These are phyloP conservation scores for Penicillium sp. DNA, from an alignment of 2,329 filamentous ascomycete species.

Conservation along the genomic window DNA sequence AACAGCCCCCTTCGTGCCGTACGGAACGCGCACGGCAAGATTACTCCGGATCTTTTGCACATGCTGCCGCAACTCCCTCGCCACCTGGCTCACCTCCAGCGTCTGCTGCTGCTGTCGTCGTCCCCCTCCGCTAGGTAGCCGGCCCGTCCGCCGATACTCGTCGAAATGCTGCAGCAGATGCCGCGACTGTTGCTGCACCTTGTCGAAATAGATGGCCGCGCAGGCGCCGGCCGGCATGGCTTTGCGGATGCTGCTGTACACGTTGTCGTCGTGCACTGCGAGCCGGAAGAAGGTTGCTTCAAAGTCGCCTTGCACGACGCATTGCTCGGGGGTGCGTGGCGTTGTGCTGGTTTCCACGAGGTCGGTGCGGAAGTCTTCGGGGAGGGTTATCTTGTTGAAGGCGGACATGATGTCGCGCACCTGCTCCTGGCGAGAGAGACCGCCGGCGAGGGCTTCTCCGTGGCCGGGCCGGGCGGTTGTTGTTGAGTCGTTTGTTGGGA, in stretches of 20 bases:
- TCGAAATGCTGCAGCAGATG: slow-evolving; percentile 37
- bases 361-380: slow-evolving; percentile 40
- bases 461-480: neutral
- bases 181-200: slow-evolving; percentile 33
- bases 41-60: slow-evolving; percentile 31
- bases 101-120: too few relatives aligned
- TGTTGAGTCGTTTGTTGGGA: slow-evolving; percentile 16
- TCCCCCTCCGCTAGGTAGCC: slow-evolving; percentile 20
- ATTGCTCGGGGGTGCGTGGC: slow-evolving; percentile 35
- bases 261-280: slow-evolving; percentile 41
- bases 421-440: slow-evolving; percentile 36
- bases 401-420: slow-evolving; percentile 45
- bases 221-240: slow-evolving; percentile 40
- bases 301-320: slow-evolving; percentile 43
- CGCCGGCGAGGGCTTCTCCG: neutral
- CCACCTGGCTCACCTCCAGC: slow-evolving; percentile 27
- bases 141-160: slow-evolving; percentile 34
- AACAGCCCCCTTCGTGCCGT: slow-evolving; percentile 35
- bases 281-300: slow-evolving; percentile 44
- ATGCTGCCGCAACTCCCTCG: slow-evolving; percentile 27
- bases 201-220: slow-evolving; percentile 43
- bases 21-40: slow-evolving; percentile 29
- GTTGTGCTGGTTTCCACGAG: slow-evolving; percentile 32
- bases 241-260: slow-evolving; percentile 39
- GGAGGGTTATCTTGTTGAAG: slow-evolving; percentile 37